Percentiles rank a stretch among this genome's conserved stretches.
Evolutionary conservation across 139 green algal species (phyloP).

Genomic region (Haematococcus lacustris): DNA sequence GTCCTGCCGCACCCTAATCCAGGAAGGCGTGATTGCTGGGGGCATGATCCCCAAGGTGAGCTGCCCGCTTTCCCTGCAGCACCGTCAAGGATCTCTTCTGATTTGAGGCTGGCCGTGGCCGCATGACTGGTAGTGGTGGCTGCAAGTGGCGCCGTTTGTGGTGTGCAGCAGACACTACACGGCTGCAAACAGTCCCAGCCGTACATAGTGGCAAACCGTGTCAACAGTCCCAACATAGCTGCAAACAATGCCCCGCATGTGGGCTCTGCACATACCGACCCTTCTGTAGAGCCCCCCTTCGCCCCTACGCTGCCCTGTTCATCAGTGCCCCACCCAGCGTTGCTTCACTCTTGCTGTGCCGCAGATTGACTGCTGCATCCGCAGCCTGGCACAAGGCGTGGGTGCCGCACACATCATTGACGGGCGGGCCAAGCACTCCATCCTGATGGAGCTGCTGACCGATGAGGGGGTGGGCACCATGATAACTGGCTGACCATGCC

Average conservation of each 20-base stretch:
- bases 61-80: neutral
- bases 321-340: too few species aligned
- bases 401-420: constrained; percentile 97
- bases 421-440: constrained; percentile 82
- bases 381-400: constrained; percentile 88
- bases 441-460: constrained; percentile 97
- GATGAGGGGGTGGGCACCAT: constrained; percentile 92
- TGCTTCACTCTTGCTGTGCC: too few species aligned
- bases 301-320: too few species aligned
- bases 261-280: too few species aligned
- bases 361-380: constrained; percentile 91
- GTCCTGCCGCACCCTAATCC: constrained; percentile 64
- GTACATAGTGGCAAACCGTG: too few species aligned
- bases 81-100: neutral
- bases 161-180: neutral
- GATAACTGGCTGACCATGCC: constrained; percentile 83
- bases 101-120: too few species aligned
- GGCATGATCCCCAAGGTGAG: constrained; percentile 95
- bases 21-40: constrained; percentile 87
- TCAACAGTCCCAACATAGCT: too few species aligned
- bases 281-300: too few species aligned
- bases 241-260: too few species aligned
- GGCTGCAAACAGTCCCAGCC: neutral
- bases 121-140: too few species aligned
- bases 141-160: neutral